Evolutionary conservation across 768 basidiomycete genomes (phyloP), one percentile per base, ranked within the genome.

Genomic region (Pulveroboletus sp.): DNA sequence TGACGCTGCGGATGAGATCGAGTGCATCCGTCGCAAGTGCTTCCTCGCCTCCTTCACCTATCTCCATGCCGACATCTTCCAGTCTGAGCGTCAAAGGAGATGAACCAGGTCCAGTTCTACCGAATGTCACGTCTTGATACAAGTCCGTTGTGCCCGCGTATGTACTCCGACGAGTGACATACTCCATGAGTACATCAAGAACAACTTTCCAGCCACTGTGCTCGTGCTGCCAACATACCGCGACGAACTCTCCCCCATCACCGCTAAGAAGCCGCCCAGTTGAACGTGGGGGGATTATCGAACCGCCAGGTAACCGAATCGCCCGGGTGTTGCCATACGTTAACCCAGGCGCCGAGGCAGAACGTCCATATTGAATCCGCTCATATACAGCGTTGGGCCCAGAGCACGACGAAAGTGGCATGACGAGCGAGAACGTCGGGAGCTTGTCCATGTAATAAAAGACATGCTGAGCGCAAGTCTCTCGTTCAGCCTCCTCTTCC

Each of bases 121-220:
- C 77, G 51, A 83, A 83, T 6, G 81, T 78, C 43, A 68, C 72
- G 36, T 80, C 78, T 41, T 76, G 74, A 57, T 79, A 80, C 12
- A 69, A 64, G 64, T 17, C 74, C 65, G 20, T 69, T 7, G 63
- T 63, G 2, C 65, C 58, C n/a, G 71, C 51, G 40, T 77, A 70
- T 59, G 74, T 64, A 10, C 80, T 75, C 49, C 76, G 70, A 26
- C 79, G 77, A 50, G 80, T 82, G 47, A 86, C 81, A 61, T 86
- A 90, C 61, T 87, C 85, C 5, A 81, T 80, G 45, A 95, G 71
- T 9, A 94, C 71, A 57, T 93, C 92, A n/a, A 92, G 65, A 6
- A 95, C 68, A 13, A 95, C 64, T 55, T 80, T 86, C 93, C 93
- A 96, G 3, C 89, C 91, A 7, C 86, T 89, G 60, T 92, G 83